Conservation (phyloP, 2,329 filamentous ascomycete genomes). For the Teratosphaeria nubilosa region DNA sequence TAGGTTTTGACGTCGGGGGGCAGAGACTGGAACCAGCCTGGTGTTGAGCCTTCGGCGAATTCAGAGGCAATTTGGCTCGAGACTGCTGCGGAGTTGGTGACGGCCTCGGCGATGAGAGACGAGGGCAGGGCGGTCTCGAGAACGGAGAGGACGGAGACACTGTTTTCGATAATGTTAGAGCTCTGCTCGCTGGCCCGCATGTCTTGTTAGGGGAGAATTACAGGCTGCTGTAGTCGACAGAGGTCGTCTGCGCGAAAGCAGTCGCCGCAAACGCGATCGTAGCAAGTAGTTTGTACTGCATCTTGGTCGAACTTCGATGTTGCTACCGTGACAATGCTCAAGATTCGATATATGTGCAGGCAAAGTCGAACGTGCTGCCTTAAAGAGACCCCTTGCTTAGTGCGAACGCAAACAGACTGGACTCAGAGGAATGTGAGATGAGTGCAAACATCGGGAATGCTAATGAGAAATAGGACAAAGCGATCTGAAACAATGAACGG, state of each 20-base stretch:
- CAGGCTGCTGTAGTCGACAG: slow-evolving; percentile 2
- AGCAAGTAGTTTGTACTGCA: slow-evolving; percentile 20
- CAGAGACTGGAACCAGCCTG: slow-evolving; percentile 36
- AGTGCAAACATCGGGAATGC: too few relatives aligned
- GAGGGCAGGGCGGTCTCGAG: slow-evolving; percentile 37
- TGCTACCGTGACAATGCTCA: too few relatives aligned
- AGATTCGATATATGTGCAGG: too few relatives aligned
- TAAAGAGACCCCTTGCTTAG: background rate
- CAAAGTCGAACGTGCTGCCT: background rate
- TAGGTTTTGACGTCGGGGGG: slow-evolving; percentile 36
- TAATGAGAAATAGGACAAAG: background rate
- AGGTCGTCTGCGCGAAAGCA: slow-evolving; percentile 9
- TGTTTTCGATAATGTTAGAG: slow-evolving; percentile 7
- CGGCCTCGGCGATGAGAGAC: slow-evolving; percentile 29
- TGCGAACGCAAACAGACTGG: background rate
- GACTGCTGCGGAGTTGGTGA: slow-evolving; percentile 33
- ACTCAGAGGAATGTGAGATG: background rate
- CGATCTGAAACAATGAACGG: too few relatives aligned
- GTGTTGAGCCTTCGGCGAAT: slow-evolving; percentile 33
- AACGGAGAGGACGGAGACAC: slow-evolving; percentile 31
- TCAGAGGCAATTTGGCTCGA: slow-evolving; percentile 32
- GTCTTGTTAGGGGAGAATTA: background rate
- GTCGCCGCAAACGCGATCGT: slow-evolving; percentile 16
- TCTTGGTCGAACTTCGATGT: slow-evolving; percentile 8
- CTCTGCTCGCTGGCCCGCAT: background rate